Evolutionary conservation across 73 alveolate genomes (phyloP).

Genomic region (Loxodes magnus): DNA sequence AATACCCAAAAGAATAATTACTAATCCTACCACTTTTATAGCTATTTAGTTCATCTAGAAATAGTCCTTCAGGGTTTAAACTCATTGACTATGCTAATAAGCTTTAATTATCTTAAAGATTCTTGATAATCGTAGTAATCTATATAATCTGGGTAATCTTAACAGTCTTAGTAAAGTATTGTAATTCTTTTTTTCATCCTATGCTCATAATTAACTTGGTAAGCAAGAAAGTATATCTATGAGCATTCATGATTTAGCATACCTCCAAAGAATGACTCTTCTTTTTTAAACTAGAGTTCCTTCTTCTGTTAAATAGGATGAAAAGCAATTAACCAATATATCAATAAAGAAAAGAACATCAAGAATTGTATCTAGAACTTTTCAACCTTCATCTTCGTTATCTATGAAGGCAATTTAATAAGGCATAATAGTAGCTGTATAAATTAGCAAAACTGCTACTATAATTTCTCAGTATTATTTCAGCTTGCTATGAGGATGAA

Average conservation of each 20-base stretch:
- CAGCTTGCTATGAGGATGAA: conserved; percentile 52
- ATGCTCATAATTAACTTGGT: no score
- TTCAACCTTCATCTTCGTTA: conserved; percentile 3
- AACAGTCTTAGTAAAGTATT: conserved; percentile 34
- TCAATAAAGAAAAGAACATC: conserved; percentile 40
- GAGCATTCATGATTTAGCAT: conserved; percentile 33
- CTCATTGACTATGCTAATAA: conserved; percentile 1
- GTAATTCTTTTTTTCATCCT: no score
- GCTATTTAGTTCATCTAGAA: conserved; percentile 23
- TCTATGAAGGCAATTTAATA: conserved; percentile 35
- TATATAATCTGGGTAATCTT: conserved; percentile 38
- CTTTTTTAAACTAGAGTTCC: conserved; percentile 12
- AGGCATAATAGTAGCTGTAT: conserved; percentile 52
- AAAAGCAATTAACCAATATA: conserved; percentile 20
- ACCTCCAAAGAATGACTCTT: conserved; percentile 16
- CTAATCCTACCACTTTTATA: conserved; percentile 21
- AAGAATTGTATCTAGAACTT: conserved; percentile 14
- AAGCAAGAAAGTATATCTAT: conserved; percentile 29
- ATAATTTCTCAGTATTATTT: conserved; percentile 39
- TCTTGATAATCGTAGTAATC: conserved; percentile 28
- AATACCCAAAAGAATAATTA: conserved; percentile 20
- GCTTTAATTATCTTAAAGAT: conserved; percentile 26
- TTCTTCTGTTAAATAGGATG: conserved; percentile 31
- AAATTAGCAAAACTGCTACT: conserved; percentile 22
- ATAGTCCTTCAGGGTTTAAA: conserved; percentile 14